These are phyloP conservation scores for Rhodomyrtus psidioides DNA, from an alignment of 441 rosid species.

Conservation along the genomic window DNA sequence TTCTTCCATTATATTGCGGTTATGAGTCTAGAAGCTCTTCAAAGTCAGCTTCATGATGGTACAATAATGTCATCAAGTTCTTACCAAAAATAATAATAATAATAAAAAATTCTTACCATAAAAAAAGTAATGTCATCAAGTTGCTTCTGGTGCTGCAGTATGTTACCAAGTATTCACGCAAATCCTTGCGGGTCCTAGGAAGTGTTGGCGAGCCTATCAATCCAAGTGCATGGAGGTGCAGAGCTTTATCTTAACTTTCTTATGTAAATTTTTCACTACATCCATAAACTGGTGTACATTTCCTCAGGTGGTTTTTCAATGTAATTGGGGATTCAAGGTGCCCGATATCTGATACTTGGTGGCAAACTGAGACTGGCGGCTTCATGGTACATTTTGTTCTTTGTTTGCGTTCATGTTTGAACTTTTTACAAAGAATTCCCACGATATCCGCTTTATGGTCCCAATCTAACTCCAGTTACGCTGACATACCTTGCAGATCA, in stretches of 20 bases:
- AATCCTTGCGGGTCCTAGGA: conserved; percentile 88
- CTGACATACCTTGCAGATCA: conserved; percentile 43
- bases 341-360: conserved; percentile 99
- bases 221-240: conserved; percentile 99
- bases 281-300: background rate
- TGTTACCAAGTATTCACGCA: conserved; percentile 76
- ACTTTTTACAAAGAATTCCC: background rate
- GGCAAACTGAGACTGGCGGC: conserved; percentile 99
- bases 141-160: conserved; percentile 37
- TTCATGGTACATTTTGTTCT: conserved; percentile 50
- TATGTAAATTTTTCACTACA: background rate
- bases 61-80: conserved; percentile 6
- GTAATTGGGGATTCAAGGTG: conserved; percentile 85
- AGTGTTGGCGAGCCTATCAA: conserved; percentile 99
- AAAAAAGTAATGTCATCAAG: conserved; percentile 9
- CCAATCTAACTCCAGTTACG: background rate
- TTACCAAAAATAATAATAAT: no score
- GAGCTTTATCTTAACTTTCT: background rate
- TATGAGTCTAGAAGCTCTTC: background rate
- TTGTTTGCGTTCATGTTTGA: background rate
- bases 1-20: background rate
- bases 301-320: conserved; percentile 86
- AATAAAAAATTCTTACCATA: no score
- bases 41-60: background rate
- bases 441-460: background rate